Evolutionary conservation across 2,329 filamentous ascomycete genomes (phyloP).

Genomic region (Aspergillus sp.): DNA sequence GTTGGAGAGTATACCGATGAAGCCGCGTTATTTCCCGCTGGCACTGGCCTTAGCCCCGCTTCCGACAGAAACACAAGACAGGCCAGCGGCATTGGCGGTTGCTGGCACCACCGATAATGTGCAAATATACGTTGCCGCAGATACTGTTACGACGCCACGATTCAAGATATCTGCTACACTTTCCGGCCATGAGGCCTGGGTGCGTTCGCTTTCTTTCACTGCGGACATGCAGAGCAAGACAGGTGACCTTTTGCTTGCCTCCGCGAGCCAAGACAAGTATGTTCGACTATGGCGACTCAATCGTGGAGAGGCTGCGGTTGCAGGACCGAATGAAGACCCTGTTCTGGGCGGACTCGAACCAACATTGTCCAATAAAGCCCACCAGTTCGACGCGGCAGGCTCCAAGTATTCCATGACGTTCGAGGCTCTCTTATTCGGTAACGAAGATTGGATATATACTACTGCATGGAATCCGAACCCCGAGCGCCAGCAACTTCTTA

Average conservation of each 20-base stretch:
- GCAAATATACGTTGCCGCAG: slow-evolving; percentile 70
- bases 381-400: slow-evolving; percentile 65
- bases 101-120: slow-evolving; percentile 81
- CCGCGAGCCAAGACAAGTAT: slow-evolving; percentile 96
- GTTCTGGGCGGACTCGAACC: slow-evolving; percentile 54
- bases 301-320: slow-evolving; percentile 60
- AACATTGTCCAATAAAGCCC: slow-evolving; percentile 84
- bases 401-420: slow-evolving; percentile 81
- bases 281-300: slow-evolving; percentile 89
- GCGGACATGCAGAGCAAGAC: slow-evolving; percentile 55
- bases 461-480: slow-evolving; percentile 67
- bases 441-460: slow-evolving; percentile 98
- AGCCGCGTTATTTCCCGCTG: slow-evolving; percentile 79
- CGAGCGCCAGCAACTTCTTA: slow-evolving; percentile 70
- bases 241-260: slow-evolving; percentile 78
- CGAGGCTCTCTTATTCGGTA: slow-evolving; percentile 87
- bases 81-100: slow-evolving; percentile 68
- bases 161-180: slow-evolving; percentile 77
- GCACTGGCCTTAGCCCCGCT: slow-evolving; percentile 68
- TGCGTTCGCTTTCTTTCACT: slow-evolving; percentile 79
- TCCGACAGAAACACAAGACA: slow-evolving; percentile 49
- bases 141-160: slow-evolving; percentile 38
- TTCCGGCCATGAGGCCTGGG: slow-evolving; percentile 90
- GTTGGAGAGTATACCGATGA: slow-evolving; percentile 69
- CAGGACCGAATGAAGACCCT: slow-evolving; percentile 34